phyloP scores from a whole-genome alignment of 2,329 filamentous ascomycete species.

The Onygenales sp. region DNA sequence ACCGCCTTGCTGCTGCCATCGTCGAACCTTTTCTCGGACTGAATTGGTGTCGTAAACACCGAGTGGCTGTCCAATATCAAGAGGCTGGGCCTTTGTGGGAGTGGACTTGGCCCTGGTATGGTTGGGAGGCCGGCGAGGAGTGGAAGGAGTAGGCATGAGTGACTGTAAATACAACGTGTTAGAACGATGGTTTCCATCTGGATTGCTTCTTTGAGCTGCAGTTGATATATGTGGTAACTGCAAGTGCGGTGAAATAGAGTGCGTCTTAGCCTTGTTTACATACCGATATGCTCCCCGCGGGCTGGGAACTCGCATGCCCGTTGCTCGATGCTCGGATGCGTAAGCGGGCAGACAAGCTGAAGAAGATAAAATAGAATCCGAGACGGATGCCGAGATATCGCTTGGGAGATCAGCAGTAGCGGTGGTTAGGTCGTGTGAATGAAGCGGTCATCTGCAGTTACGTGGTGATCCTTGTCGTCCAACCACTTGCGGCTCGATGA shows the following conservation, averaged over 20 bases:
- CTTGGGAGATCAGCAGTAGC: background rate
- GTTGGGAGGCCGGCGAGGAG: constrained; percentile 29
- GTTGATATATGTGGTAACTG: background rate
- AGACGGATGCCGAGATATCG: background rate
- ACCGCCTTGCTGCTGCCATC: constrained; percentile 75
- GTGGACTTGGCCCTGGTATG: constrained; percentile 45
- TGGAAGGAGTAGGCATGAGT: constrained; percentile 33
- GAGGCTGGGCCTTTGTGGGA: constrained; percentile 47
- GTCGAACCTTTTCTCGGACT: constrained; percentile 69
- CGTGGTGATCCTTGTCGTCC: background rate
- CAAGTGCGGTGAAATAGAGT: background rate
- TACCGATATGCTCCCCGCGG: background rate
- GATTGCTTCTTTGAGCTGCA: background rate
- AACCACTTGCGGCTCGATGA: background rate
- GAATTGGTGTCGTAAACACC: constrained; percentile 53
- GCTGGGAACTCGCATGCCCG: background rate
- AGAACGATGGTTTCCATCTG: background rate
- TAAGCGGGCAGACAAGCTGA: background rate
- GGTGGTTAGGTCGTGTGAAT: background rate
- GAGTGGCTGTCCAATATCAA: constrained; percentile 41
- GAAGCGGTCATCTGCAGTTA: background rate
- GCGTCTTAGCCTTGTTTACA: background rate
- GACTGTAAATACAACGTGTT: constrained; percentile 5
- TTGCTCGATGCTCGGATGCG: no score
- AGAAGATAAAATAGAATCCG: background rate